These are phyloP conservation scores for Verticillium dahliae DNA, from an alignment of 2,329 filamentous ascomycete genomes.

Conservation along the genomic window DNA sequence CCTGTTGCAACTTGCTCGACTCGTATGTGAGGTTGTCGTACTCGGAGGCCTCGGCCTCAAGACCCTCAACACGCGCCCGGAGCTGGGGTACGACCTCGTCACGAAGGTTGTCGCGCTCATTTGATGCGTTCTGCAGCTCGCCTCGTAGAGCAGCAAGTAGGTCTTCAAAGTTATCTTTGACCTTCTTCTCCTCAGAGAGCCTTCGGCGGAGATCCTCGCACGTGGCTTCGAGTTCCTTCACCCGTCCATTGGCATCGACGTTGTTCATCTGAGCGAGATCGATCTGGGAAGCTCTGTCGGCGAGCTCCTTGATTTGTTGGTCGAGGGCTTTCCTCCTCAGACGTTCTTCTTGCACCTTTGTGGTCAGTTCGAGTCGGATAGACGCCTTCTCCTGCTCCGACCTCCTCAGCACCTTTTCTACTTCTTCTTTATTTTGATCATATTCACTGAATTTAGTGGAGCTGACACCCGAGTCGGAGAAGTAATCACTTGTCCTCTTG, in stretches of 20 bases:
- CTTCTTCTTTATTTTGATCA: conserved; percentile 59
- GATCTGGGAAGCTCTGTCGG: conserved; percentile 66
- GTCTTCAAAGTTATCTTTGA: conserved; percentile 92
- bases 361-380: conserved; percentile 70
- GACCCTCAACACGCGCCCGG: conserved; percentile 66
- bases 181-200: conserved; percentile 75
- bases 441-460: conserved; percentile 70
- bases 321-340: conserved; percentile 69
- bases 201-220: conserved; percentile 80
- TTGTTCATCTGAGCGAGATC: conserved; percentile 48
- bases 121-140: conserved; percentile 74
- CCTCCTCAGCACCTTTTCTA: conserved; percentile 75
- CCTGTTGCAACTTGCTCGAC: conserved; percentile 78
- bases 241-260: conserved; percentile 50
- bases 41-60: conserved; percentile 68
- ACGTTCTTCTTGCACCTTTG: conserved; percentile 83
- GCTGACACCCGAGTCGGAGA: conserved; percentile 90
- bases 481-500: conserved; percentile 91
- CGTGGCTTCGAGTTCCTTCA: conserved; percentile 71
- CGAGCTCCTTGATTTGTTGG: conserved; percentile 74
- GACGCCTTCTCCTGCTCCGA: conserved; percentile 89
- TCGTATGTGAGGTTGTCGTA: conserved; percentile 72
- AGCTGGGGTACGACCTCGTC: conserved; percentile 83
- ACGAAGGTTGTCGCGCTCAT: conserved; percentile 85
- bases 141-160: conserved; percentile 75